These are phyloP conservation scores for Phtheirospermum japonicum DNA, from an alignment of 257 asterid genomes.

Conservation along the genomic window DNA sequence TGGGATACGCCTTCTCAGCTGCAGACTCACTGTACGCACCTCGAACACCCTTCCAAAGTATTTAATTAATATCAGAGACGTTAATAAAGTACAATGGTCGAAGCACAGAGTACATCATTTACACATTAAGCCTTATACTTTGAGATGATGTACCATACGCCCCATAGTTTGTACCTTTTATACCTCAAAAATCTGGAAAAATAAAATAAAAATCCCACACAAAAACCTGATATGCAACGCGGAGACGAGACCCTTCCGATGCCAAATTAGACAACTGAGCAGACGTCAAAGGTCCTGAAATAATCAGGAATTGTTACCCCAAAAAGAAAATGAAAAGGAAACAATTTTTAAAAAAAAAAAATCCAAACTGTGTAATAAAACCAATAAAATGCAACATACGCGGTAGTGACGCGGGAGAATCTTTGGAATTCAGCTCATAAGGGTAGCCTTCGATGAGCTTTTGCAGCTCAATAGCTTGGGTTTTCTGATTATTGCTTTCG, in stretches of 20 bases:
- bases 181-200: neutral
- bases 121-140: neutral
- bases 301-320: neutral
- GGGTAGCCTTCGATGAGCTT: slow-evolving; percentile 51
- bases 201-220: neutral
- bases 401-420: slow-evolving; percentile 67
- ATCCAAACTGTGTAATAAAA: neutral
- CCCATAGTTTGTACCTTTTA: slow-evolving; percentile 12
- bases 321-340: neutral
- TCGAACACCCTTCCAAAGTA: slow-evolving; percentile 64
- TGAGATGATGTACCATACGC: slow-evolving; percentile 14
- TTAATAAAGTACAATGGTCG: slow-evolving; percentile 10
- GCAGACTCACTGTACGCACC: slow-evolving; percentile 98
- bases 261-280: slow-evolving; percentile 65
- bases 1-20: slow-evolving; percentile 95
- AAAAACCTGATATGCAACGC: slow-evolving; percentile 96
- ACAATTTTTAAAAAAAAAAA: neutral
- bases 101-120: slow-evolving; percentile 23
- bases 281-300: slow-evolving; percentile 85
- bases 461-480: slow-evolving; percentile 52
- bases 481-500: slow-evolving; percentile 32
- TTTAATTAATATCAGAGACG: slow-evolving; percentile 22
- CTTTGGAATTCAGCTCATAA: slow-evolving; percentile 43
- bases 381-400: slow-evolving; percentile 32
- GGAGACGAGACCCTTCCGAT: slow-evolving; percentile 78